A percentile compares a stretch with the other conserved stretches of the same genome.
phyloP scores from a whole-genome alignment of 2,329 filamentous ascomycete genomes.

The Gremmenia infestans region DNA sequence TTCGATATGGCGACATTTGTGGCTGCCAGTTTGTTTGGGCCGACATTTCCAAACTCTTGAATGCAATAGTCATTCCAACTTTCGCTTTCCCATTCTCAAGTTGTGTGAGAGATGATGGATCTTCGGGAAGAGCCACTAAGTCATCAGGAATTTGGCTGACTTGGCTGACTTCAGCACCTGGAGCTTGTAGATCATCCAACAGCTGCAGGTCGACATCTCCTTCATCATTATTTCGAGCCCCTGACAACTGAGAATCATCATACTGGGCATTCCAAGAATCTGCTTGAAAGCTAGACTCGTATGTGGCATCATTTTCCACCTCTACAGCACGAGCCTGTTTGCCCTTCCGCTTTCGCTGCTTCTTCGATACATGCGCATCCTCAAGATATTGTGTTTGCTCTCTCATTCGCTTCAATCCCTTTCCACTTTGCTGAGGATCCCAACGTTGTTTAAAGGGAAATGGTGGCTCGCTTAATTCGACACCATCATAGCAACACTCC shows the following conservation, averaged over 20 bases:
- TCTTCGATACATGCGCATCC: conserved; percentile 37
- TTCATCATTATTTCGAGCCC: conserved; percentile 26
- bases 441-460: conserved; percentile 89
- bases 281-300: conserved; percentile 33
- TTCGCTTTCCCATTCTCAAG: conserved; percentile 46
- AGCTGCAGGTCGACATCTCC: conserved; percentile 27
- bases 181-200: conserved; percentile 20
- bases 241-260: conserved; percentile 17
- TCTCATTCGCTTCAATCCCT: conserved; percentile 44
- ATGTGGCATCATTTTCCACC: conserved; percentile 35
- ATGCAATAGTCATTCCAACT: conserved; percentile 61
- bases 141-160: conserved; percentile 53
- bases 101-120: conserved; percentile 48
- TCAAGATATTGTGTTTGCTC: conserved; percentile 38
- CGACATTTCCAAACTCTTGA: conserved; percentile 59
- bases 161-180: conserved; percentile 36
- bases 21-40: conserved; percentile 63
- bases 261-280: conserved; percentile 19
- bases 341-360: conserved; percentile 44
- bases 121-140: conserved; percentile 55
- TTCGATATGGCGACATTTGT: conserved; percentile 54
- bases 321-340: conserved; percentile 34
- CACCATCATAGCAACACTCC: conserved; percentile 71
- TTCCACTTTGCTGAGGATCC: conserved; percentile 66
- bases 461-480: conserved; percentile 69